phyloP scores from a whole-genome alignment of 768 basidiomycete species.

The Rhodotorula babjevae region DNA sequence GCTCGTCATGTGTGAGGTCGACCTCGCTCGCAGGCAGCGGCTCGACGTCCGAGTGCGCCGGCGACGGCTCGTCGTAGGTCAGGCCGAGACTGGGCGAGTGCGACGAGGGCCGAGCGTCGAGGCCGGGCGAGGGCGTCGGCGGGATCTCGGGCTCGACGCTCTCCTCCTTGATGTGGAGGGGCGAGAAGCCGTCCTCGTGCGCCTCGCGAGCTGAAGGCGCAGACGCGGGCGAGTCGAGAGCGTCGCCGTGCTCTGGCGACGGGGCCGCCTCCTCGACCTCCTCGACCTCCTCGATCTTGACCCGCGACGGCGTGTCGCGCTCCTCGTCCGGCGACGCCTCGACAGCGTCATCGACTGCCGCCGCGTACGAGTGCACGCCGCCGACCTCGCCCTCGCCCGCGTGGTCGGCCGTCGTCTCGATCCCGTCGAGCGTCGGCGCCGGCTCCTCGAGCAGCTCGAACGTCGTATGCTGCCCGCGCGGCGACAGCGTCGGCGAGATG shows the following conservation, averaged over 20 bases:
- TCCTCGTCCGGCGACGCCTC: background rate
- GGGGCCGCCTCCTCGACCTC: background rate
- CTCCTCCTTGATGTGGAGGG: constrained; percentile 15
- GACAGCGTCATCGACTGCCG: background rate
- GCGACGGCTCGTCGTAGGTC: background rate
- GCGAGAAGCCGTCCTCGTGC: background rate
- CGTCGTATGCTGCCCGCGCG: background rate
- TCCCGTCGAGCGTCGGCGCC: background rate
- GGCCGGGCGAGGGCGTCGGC: background rate
- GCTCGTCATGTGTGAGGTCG: background rate
- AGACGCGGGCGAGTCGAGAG: background rate
- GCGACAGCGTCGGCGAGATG: background rate
- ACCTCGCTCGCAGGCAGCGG: background rate
- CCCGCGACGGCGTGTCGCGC: background rate
- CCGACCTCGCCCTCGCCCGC: background rate
- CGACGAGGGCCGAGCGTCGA: background rate
- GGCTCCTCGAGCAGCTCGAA: constrained; percentile 2
- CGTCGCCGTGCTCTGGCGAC: background rate
- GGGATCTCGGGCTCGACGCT: constrained; percentile 1
- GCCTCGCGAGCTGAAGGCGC: no score
- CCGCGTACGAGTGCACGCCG: background rate
- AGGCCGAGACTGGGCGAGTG: background rate
- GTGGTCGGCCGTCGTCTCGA: constrained; percentile 3
- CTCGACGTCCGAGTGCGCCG: no score
- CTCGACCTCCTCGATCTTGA: background rate